Base-by-base conservation (phyloP, 331 rosid genomes). In the Malus hybrid region DNA sequence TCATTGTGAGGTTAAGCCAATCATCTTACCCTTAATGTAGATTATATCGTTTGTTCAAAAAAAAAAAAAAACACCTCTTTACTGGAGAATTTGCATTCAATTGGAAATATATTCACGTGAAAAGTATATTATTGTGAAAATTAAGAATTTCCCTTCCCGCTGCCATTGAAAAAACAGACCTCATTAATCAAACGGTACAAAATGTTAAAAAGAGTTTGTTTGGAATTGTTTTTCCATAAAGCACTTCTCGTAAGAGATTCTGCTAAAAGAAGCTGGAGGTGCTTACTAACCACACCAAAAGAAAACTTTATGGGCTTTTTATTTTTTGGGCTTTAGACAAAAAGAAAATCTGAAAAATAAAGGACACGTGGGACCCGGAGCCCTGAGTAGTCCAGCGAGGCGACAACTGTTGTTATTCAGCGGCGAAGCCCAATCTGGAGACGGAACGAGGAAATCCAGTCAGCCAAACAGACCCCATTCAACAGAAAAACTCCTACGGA, bases 401-500 rank as follows among this genome's bases (percentile, higher is more conserved):
- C 57, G 20, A 62, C 39, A 28, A 28, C 6, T 60, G 7, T 39
- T 39, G 46, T 20, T 26, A 61, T 26, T 62, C 66, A 11, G 10
- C n/a, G 66, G 36, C 36, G 19, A 62, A 42, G 73, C 69, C 75
- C 80, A 68, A 50, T 57, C 19, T 24, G 48, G 11, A 20, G 0
- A 20, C 1, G 57, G 52, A 26, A 16, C 60, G 10, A 44, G 53
- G n/a, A 24, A 57, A 34, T 36, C 6, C 22, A 62, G 30, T 24
- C 55, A 48, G 66, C 83, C 86, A 71, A 79, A 79, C 83, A 71
- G 66, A 12, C 78, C 70, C 14, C 13, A 1, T 74, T 63, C 64
- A 42, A 57, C 71, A 16, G 57, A 50, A 62, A 34, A 75, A 42
- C 73, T 30, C 33, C 61, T 66, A 15, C 36, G 73, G 46, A 68